Percentiles rank a stretch among this genome's conserved stretches.
These are phyloP conservation scores for Centaurea solstitialis DNA, from an alignment of 129 eudicot species.

Conservation along the genomic window DNA sequence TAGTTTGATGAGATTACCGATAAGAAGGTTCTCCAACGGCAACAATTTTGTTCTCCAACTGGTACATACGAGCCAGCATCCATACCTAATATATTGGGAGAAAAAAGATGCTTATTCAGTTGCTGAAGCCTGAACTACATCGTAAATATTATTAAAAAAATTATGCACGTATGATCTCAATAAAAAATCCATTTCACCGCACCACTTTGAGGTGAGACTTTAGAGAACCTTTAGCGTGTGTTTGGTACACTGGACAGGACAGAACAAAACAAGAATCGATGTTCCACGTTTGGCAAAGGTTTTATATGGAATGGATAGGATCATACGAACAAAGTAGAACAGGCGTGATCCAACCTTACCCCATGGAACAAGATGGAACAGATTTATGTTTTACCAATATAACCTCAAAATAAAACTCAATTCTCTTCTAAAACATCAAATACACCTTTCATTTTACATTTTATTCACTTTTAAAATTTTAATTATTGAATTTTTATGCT, in stretches of 20 bases:
- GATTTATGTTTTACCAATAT: no score
- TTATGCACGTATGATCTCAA: conserved; percentile 7
- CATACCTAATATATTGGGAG: conserved; percentile 50
- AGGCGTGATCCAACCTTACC: no score
- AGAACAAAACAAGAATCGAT: no score
- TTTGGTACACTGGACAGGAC: no score
- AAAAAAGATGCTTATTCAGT: not conserved
- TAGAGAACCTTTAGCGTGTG: not conserved
- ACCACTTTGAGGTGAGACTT: not conserved
- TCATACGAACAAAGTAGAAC: not conserved
- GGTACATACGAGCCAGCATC: conserved; percentile 97
- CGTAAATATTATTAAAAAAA: not conserved
- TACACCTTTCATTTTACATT: no score
- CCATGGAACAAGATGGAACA: no score
- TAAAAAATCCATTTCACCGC: not conserved
- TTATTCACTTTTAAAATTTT: no score
- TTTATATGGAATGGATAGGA: no score
- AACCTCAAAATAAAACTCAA: no score
- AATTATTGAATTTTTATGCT: no score
- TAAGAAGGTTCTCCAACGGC: conserved; percentile 98
- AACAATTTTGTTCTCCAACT: conserved; percentile 89
- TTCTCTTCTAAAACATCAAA: no score
- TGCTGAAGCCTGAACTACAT: not conserved
- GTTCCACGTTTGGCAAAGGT: not conserved
- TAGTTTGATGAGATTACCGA: conserved; percentile 48